phyloP scores from a whole-genome alignment of 192 early-diverging fungal genomes.

The Coemansia sp. region DNA sequence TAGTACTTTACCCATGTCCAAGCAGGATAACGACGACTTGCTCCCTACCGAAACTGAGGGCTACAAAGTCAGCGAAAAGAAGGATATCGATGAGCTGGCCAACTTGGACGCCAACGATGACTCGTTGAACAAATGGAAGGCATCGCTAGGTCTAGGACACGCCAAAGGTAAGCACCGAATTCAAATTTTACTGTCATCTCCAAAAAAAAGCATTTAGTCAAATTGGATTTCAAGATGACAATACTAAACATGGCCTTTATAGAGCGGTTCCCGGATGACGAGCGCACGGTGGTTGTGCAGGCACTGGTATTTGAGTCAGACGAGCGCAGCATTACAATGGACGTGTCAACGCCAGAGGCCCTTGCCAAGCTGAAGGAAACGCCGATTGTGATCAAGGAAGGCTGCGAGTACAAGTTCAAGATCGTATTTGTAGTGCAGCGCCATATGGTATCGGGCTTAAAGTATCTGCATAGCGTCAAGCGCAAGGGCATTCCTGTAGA shows the following conservation, averaged over 20 bases:
- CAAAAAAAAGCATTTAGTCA: too few species aligned
- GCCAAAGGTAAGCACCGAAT: slow-evolving; percentile 50
- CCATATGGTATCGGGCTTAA: slow-evolving; percentile 92
- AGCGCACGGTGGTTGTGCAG: slow-evolving; percentile 55
- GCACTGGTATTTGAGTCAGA: slow-evolving; percentile 40
- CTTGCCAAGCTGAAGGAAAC: slow-evolving; percentile 68
- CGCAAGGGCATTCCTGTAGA: slow-evolving; percentile 82
- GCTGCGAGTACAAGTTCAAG: slow-evolving; percentile 89
- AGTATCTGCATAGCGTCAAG: slow-evolving; percentile 93
- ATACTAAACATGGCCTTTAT: background rate
- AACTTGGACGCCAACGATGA: slow-evolving; percentile 86
- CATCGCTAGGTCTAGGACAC: slow-evolving; percentile 76
- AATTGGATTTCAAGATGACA: background rate
- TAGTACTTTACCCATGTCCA: slow-evolving; percentile 23
- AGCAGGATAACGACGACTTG: slow-evolving; percentile 56
- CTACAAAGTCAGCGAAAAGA: slow-evolving; percentile 92
- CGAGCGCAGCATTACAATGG: slow-evolving; percentile 29
- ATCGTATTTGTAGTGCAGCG: slow-evolving; percentile 92
- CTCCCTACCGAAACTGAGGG: slow-evolving; percentile 72
- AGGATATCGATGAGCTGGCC: slow-evolving; percentile 80
- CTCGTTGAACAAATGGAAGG: slow-evolving; percentile 96
- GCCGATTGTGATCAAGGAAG: slow-evolving; percentile 93
- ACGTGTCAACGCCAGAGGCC: slow-evolving; percentile 57
- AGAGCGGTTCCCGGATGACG: slow-evolving; percentile 59
- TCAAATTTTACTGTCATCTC: slow-evolving; percentile 10